Base-by-base conservation (phyloP, 2,329 filamentous ascomycete species). In the Apiospora rasikravindrae region DNA sequence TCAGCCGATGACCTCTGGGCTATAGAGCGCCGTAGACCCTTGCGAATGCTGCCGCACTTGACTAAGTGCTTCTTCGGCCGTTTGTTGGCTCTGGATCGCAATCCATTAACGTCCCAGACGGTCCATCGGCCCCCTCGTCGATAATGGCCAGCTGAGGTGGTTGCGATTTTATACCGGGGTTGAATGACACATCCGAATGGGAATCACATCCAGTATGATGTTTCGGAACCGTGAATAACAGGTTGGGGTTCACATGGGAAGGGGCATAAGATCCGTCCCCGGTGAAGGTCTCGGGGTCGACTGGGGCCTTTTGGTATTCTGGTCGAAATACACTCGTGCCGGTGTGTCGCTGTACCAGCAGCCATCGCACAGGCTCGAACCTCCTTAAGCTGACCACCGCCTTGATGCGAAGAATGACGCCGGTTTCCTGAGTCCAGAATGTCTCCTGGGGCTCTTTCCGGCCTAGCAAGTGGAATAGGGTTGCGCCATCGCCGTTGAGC, bases 91-190 rank as follows among this genome's bases (percentile, higher is more conserved):
- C 80, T 77, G 24, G 81, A 74, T 72, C 79, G 77, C 73, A 77
- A 83, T 70, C 82, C 83, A 16, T 76, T 75, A 33, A 92, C 82
- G 73, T 92, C 86, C 90, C 91, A 94, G 4, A 94, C 80, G 61
- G 84, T 90, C 93, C 93, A 95, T 72, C 83, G 84, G 1, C 92
- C 92, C 82, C 82, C 69, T 89, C 85, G 76, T 95, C 91, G 24
- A 95, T 84, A 37, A 94, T 84, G 22, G 86, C 91, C 70, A 95
- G 82, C 76, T 93, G 91, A 1, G 89, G 87, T 22, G 84, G 82
- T 72, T 85, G 88, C 79, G 82, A 88, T 74, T 72, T 82, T 6
- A 77, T 77, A 4, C 81, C 80, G 0, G 91, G 88, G 74, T 91
- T 92, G 78, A 95, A 93, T 0, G 88, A 81, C 3, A 93, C 84